A percentile compares a stretch with the other conserved stretches of the same genome.
Conservation (phyloP, 2,329 filamentous ascomycete species). For the Alternaria viburni region DNA sequence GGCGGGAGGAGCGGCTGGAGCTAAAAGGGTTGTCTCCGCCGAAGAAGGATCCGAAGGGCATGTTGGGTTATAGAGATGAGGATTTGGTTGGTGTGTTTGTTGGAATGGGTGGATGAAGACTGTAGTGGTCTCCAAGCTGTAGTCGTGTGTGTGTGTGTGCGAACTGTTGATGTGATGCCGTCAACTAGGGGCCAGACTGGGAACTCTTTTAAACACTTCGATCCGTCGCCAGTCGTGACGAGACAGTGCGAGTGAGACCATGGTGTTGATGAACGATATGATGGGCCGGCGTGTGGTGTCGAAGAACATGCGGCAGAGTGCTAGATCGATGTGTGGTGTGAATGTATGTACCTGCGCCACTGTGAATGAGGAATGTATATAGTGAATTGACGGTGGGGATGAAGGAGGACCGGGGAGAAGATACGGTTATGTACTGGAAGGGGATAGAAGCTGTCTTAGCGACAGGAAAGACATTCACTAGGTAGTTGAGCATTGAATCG, state of each 20-base stretch:
- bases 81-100: neutral
- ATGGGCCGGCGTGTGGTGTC: neutral
- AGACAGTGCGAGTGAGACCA: neutral
- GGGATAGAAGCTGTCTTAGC: neutral
- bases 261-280: neutral
- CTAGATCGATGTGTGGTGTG: neutral
- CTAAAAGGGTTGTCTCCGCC: neutral
- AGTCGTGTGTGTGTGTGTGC: neutral
- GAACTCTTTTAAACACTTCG: neutral
- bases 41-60: neutral
- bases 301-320: neutral
- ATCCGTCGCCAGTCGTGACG: neutral
- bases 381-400: neutral
- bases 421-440: neutral
- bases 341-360: neutral
- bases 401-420: rapidly evolving
- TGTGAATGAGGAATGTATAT: neutral
- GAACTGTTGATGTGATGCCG: neutral
- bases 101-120: neutral
- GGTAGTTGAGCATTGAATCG: neutral
- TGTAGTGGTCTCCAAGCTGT: neutral
- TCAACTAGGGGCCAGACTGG: neutral
- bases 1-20: neutral
- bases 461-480: neutral
- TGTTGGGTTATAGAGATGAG: neutral